Base-by-base conservation (phyloP, 2,329 filamentous ascomycete species). In the Penicillium sp. region DNA sequence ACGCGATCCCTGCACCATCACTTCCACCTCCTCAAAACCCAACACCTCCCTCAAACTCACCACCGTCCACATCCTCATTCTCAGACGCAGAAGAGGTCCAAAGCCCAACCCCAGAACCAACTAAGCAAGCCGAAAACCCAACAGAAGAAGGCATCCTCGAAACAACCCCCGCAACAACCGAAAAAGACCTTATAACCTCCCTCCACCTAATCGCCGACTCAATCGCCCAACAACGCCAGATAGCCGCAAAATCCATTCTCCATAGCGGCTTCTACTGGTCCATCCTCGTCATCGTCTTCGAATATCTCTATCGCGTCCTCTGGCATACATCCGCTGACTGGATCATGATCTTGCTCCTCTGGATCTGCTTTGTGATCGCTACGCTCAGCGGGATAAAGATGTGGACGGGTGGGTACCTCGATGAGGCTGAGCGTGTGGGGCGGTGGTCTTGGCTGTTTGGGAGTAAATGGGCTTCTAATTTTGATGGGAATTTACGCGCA, bases 191-290 rank as follows among this genome's bases (percentile, higher is more conserved):
- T 69, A 77, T 86, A 61, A 82, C 86, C 55, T 88, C 88, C 19
- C 80, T 96, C 51, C 84, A 84, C 61, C 84, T 96, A 21, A 82
- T 96, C 39, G 88, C 91, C 59, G 91, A 93, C 75, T 91, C 88
- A 57, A 85, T 96, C 50, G 90, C 91, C 35, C 89, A 96, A 75
- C 92, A 95, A 79, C 86, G 89, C 60, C 88, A 91, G 70, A 77
- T 83, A 9, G 86, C 90, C 21, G 84, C 86, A 43, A 77, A 79
- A 54, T 78, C 84, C 61, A 78, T 95, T 57, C 79, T 90, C 60
- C 84, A 83, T 66, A 86, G 91, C 74, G 79, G 83, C 26, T 68
- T 80, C 46, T 82, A 80, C 65, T 63, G 81, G 27, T 63, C 71
- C 2, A 14, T 71, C 1, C 61, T 80, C n/a, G 67, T 77, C 5